These are phyloP conservation scores for Sporopachydermia cereana DNA, from an alignment of 1,139 yeast species.

Conservation along the genomic window DNA sequence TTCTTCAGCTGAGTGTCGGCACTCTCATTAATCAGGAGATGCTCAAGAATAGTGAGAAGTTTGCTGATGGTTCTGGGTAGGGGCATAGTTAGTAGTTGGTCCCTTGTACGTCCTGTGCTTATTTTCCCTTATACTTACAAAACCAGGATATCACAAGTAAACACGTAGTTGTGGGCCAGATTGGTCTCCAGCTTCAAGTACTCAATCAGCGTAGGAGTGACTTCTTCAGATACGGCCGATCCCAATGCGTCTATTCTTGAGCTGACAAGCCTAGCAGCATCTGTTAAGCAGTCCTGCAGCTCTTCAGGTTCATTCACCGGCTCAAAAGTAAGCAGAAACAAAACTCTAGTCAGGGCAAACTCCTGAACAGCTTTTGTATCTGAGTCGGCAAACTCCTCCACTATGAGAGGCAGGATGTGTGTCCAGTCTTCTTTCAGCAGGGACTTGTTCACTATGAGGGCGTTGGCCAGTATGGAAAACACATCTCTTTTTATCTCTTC, in stretches of 20 bases:
- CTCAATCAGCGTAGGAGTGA: slow-evolving; percentile 14
- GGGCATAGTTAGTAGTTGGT: no score
- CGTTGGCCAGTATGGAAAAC: neutral
- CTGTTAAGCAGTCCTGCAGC: no score
- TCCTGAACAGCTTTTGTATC: neutral
- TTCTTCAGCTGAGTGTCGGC: no score
- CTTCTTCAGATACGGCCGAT: no score
- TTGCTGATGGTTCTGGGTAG: no score
- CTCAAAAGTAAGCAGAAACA: neutral
- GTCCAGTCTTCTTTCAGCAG: neutral
- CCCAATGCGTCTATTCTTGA: no score
- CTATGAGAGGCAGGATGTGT: neutral
- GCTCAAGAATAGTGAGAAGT: no score
- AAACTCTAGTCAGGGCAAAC: neutral
- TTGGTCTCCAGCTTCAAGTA: slow-evolving; percentile 15
- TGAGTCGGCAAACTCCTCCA: neutral
- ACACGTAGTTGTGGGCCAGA: slow-evolving; percentile 15
- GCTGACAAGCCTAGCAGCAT: no score
- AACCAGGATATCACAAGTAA: neutral
- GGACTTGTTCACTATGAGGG: neutral
- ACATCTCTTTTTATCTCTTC: neutral
- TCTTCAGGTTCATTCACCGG: no score
- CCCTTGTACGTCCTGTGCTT: no score
- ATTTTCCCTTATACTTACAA: slow-evolving; percentile 6
- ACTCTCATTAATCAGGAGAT: no score